Base-by-base conservation (phyloP, 805 yeast species). In the Metschnikowia lunata region DNA sequence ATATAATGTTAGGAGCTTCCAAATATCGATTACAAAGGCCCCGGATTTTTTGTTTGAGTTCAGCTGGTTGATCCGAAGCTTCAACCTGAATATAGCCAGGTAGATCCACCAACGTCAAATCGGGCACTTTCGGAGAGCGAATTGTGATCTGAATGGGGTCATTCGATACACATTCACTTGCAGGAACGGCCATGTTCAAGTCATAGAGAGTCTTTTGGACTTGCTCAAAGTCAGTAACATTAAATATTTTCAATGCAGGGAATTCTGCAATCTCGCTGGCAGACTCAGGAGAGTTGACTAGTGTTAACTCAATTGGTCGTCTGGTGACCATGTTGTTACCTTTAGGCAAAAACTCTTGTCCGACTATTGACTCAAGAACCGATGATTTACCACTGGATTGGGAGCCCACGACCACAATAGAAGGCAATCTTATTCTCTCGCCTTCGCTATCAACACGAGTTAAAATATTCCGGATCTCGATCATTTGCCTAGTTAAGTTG, bases 261-360 rank as follows among this genome's bases (percentile, higher is more conserved):
- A 93, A 91, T 62, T 91, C 97, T 1, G 97, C 97, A 29, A 82
- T 79, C 52, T 88, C 95, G 7, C 90, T 84, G 2, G 89, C 88
- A 0, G 81, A 63, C 9, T 67, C 72, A n/a, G 95, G 90, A 3
- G 96, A 80, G 60, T 93, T 90, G 8, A 93, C 83, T 39, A 93
- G 72, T 0, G 99, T 95, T 51, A 93, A 74, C 67, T 93, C 99
- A 37, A 93, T 91, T 1, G 99, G 99, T 56, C 99, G 78, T 63
- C 98, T 79, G 0, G 99, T 93, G 30, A 95, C 99, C 99, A 93
- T 95, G 61, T 95, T 93, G 34, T 88, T 80, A 29, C 99, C 99
- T 64, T 93, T 93, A 30, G 99, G 99, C 46, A 93, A 69, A 55
- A 93, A 93, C 61, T 93, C 97, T 55, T 87, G 96, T n/a, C 99